Conservation (phyloP, 345 rosid genomes). For the Linum trigynum region DNA sequence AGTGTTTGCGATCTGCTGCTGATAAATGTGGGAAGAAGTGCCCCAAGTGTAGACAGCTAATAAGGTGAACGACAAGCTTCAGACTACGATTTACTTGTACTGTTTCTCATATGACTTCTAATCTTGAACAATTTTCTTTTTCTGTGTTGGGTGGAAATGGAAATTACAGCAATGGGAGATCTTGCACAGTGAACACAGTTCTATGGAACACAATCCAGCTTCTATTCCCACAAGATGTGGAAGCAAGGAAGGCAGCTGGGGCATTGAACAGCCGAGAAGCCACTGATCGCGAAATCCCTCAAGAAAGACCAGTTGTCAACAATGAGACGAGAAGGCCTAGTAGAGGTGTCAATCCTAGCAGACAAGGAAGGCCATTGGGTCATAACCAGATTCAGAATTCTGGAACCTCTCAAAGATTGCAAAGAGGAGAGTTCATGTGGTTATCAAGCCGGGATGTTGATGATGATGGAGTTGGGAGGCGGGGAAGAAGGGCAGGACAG, state of each 20-base stretch:
- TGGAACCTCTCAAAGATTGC: slow-evolving; percentile 2
- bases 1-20: slow-evolving; percentile 69
- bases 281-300: slow-evolving; percentile 14
- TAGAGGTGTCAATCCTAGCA: not conserved
- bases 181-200: slow-evolving; percentile 82
- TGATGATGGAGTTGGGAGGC: not conserved
- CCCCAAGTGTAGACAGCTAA: slow-evolving; percentile 85
- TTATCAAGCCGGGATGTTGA: slow-evolving; percentile 25
- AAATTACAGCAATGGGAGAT: slow-evolving; percentile 62
- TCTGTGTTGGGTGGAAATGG: not conserved
- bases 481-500: slow-evolving; percentile 27
- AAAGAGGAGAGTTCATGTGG: slow-evolving; percentile 9
- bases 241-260: slow-evolving; percentile 52
- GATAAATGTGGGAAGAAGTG: slow-evolving; percentile 92
- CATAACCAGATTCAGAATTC: slow-evolving; percentile 8
- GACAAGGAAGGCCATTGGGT: slow-evolving; percentile 13
- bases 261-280: slow-evolving; percentile 16
- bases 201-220: slow-evolving; percentile 98
- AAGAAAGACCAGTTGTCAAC: slow-evolving; percentile 8
- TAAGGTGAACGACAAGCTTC: slow-evolving; percentile 33
- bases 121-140: not conserved
- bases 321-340: slow-evolving; percentile 7
- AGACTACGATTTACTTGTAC: not conserved
- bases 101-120: not conserved
- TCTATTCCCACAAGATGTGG: slow-evolving; percentile 77